Base-by-base conservation (phyloP, 2,329 filamentous ascomycete species). In the Xylaria digitata region DNA sequence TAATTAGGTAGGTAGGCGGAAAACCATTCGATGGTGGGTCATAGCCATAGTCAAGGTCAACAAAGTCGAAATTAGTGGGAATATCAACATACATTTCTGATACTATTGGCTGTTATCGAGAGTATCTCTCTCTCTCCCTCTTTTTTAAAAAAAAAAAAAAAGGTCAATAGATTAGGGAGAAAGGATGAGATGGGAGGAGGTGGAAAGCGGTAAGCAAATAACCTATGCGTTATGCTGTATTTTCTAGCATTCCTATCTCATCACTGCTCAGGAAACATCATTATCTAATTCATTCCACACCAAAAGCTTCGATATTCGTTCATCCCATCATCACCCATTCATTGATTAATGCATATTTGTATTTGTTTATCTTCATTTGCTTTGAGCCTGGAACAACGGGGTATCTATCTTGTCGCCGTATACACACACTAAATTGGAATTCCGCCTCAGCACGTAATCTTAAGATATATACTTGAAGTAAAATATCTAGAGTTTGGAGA, bases 371-470 rank as follows among this genome's bases (percentile, higher is more conserved):
- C 56, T 52, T 56, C 9, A 43, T 50, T 45, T 21, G 13, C 4
- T 42, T 9, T 8, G 30, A 37, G 7, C 13, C 43, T 19, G 17
- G 30, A 54, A 21, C 19, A 40, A 40, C 32, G 34, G 52, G 45
- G 61, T 63, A 63, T 60, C 46, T 56, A 63, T 42, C 19, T 54
- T 19, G 52, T 54, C 26, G 45, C 34, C 32, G 34, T 32, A 43
- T 34, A 37, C 37, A 34, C 11, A 60, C 42, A 26, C 55, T 19
- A 2, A 26, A 30, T 11, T 23, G 30, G 2, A 48, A 23, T 40
- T 34, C 50, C 17, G 37, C 23, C 42, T 58, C 19, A 11, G 6
- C n/a, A 7, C 8, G 32, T 30, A 60, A 1, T 61, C 40, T 66
- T 61, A 4, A 42, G 34, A 32, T 46, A 21, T 13, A 30, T 15